phyloP scores from a whole-genome alignment of 495 filamentous ascomycete species.

The Antarctomyces pellizariae region DNA sequence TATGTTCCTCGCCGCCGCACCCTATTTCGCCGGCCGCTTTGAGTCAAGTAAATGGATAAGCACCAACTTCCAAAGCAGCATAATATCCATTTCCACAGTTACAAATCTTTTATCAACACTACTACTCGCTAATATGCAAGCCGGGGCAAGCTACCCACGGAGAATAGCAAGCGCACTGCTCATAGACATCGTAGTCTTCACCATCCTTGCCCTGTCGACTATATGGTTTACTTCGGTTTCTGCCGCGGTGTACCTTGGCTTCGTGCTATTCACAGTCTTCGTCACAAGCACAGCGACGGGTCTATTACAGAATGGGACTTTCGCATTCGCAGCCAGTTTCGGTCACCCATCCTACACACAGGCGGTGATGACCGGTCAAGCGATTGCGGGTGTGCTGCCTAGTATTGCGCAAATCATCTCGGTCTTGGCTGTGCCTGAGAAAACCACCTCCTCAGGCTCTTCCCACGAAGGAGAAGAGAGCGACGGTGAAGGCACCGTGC shows the following conservation, averaged over 20 bases:
- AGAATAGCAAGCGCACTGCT: conserved; percentile 53
- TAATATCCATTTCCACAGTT: conserved; percentile 63
- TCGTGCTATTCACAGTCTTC: conserved; percentile 69
- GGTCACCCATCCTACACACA: conserved; percentile 72
- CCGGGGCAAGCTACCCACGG: conserved; percentile 57
- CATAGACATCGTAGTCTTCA: conserved; percentile 49
- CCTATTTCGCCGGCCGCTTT: conserved; percentile 82
- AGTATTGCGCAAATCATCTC: conserved; percentile 68
- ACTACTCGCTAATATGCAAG: conserved; percentile 55
- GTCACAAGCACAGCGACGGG: conserved; percentile 53
- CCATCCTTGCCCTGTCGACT: conserved; percentile 60
- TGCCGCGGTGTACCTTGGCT: conserved; percentile 44
- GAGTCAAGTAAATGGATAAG: conserved; percentile 41
- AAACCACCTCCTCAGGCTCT: conserved; percentile 4
- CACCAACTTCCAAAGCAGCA: conserved; percentile 64
- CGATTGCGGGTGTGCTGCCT: conserved; percentile 74
- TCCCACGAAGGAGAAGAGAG: conserved; percentile 6
- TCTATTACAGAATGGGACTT: conserved; percentile 81
- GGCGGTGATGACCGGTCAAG: conserved; percentile 91
- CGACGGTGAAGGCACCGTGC: conserved; percentile 3
- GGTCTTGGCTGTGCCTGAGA: conserved; percentile 48
- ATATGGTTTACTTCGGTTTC: conserved; percentile 33
- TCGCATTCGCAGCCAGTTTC: conserved; percentile 74
- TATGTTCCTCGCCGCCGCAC: conserved; percentile 90
- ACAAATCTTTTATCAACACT: conserved; percentile 54